Evolutionary conservation across 768 basidiomycete genomes (phyloP).

Genomic region (Tephrocybe sp.): DNA sequence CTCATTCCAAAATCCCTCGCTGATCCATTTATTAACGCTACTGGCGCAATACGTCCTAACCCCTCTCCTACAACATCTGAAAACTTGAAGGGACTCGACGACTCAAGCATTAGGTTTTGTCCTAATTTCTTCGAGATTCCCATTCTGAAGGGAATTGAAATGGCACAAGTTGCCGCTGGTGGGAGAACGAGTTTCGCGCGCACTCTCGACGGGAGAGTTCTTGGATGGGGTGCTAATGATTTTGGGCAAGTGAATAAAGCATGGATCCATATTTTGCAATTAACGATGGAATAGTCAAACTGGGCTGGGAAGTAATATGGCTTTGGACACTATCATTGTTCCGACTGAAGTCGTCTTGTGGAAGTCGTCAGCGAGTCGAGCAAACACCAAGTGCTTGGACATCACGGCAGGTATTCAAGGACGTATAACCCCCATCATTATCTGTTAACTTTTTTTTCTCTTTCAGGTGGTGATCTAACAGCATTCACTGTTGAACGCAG

Average conservation of each 20-base stretch:
- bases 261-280: neutral
- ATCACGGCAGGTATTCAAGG: slow-evolving; percentile 57
- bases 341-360: slow-evolving; percentile 86
- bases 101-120: slow-evolving; percentile 60
- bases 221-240: slow-evolving; percentile 91
- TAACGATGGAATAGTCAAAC: slow-evolving; percentile 59
- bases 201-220: slow-evolving; percentile 67
- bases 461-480: slow-evolving; percentile 70
- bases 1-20: slow-evolving; percentile 56
- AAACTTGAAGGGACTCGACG: slow-evolving; percentile 31
- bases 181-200: slow-evolving; percentile 70
- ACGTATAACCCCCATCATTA: neutral
- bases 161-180: slow-evolving; percentile 74
- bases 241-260: slow-evolving; percentile 54
- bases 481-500: slow-evolving; percentile 71
- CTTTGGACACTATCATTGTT: slow-evolving; percentile 67
- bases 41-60: slow-evolving; percentile 37
- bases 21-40: slow-evolving; percentile 49
- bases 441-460: neutral
- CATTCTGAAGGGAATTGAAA: slow-evolving; percentile 58
- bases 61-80: slow-evolving; percentile 28
- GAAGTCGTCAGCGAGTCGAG: slow-evolving; percentile 49
- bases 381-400: slow-evolving; percentile 59
- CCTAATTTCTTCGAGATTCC: slow-evolving; percentile 78
- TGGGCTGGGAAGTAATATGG: slow-evolving; percentile 66